Evolutionary conservation across 1,284 basidiomycete genomes (phyloP), one percentile per base, ranked within the genome.

Genomic region (Trametes hirsuta): DNA sequence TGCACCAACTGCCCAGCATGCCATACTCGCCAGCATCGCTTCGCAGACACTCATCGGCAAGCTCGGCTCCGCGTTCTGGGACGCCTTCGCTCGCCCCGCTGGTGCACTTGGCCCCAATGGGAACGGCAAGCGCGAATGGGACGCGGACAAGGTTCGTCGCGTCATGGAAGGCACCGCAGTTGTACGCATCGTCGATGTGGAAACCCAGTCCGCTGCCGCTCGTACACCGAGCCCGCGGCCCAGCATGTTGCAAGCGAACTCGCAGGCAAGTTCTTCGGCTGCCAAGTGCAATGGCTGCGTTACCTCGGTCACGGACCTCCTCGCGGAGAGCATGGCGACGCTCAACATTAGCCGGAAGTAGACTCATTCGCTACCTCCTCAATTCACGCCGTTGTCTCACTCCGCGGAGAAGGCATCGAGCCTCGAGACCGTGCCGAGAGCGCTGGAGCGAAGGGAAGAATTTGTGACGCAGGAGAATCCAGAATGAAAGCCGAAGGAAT

Each of bases 131-230:
- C 46, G 66, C 66, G 74, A 76, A 46, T 85, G 83, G 84, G 91
- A 93, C 68, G 80, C 83, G 55, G 90, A 92, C 61, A 93, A 93
- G 75, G 88, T 93, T 3, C 77, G 85, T 64, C 83, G 81, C 63
- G 88, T 93, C 35, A 77, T 93, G 65, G 90, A 92, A 63, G 91
- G 91, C 53, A 86, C 83, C 62, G 91, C 90, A 0, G 87, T 91
- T 40, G 77, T 93, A 58, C 77, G 79, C 51, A 81, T 92, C 60
- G 90, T 93, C 64, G 90, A 92, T 72, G 77, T 93, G 61, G 89
- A 88, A 63, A 66, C 73, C 3, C 66, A 62, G 47, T 65, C 61
- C 56, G 60, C 56, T 51, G 51, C 51, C 57, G 36, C 54, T 39
- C 49, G 50, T 25, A 21, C 48, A n/a, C 41, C 55, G 2, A 53